Evolutionary conservation across 164 flowering plant species (phyloP).

Genomic region (Berberis vulgaris): DNA sequence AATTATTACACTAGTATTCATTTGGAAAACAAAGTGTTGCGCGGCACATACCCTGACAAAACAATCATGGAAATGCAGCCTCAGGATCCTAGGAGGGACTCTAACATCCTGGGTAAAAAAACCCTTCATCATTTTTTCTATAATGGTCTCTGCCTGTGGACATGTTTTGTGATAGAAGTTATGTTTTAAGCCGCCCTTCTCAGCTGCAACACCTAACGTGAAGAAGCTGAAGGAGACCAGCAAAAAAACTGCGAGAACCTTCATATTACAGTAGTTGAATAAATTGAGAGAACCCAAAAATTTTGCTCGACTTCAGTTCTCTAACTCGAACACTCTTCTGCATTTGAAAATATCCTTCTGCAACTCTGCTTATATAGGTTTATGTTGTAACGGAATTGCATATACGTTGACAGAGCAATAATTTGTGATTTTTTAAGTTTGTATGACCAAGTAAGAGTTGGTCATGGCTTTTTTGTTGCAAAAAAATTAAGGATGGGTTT

Average conservation of each 20-base stretch:
- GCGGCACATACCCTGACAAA: conserved; percentile 23
- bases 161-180: conserved; percentile 20
- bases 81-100: conserved; percentile 24
- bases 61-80: conserved; percentile 37
- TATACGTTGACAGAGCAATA: too few relatives aligned
- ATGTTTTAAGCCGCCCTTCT: conserved; percentile 1
- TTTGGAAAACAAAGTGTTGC: neutral
- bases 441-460: too few relatives aligned
- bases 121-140: conserved; percentile 11
- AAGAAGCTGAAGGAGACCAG: conserved; percentile 1
- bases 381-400: too few relatives aligned
- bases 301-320: too few relatives aligned
- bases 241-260: neutral
- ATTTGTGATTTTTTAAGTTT: too few relatives aligned
- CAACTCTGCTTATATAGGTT: too few relatives aligned
- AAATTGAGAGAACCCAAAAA: neutral
- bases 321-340: too few relatives aligned
- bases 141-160: conserved; percentile 20
- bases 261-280: neutral
- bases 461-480: too few relatives aligned
- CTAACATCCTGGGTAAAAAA: conserved; percentile 15
- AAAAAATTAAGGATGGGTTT: too few relatives aligned
- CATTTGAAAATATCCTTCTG: too few relatives aligned
- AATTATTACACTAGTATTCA: neutral
- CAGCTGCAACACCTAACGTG: neutral